phyloP scores from a whole-genome alignment of 768 basidiomycete species.

The Russula lepida region DNA sequence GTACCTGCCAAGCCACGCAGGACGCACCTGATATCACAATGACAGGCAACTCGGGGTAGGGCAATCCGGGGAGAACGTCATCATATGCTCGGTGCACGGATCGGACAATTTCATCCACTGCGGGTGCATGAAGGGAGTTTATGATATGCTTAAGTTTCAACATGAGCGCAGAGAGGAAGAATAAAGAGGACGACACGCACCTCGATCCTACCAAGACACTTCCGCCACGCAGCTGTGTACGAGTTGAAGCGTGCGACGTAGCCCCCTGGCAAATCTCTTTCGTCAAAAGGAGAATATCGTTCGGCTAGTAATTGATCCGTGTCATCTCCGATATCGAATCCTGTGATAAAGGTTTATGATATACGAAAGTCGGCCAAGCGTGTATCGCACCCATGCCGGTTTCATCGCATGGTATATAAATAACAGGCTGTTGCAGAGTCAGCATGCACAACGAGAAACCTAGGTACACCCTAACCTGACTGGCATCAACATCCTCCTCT shows the following conservation, averaged over 20 bases:
- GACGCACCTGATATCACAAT: conserved; percentile 17
- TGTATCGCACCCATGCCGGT: not conserved
- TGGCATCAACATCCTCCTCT: conserved; percentile 15
- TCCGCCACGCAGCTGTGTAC: conserved; percentile 18
- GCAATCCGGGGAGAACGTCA: conserved; percentile 18
- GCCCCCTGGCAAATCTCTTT: conserved; percentile 17
- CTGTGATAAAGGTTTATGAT: not conserved
- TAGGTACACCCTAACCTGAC: conserved; percentile 6
- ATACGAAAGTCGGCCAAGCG: not conserved
- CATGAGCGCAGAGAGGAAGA: not conserved
- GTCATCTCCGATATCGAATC: not conserved
- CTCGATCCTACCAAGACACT: conserved; percentile 17
- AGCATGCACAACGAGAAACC: not conserved
- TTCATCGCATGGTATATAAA: conserved; percentile 18
- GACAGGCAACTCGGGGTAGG: conserved; percentile 20
- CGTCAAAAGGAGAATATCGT: conserved; percentile 12
- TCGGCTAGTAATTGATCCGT: not conserved
- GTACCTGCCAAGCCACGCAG: not conserved
- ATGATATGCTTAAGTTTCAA: conserved; percentile 14
- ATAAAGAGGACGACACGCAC: conserved; percentile 1
- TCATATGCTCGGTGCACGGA: conserved; percentile 20
- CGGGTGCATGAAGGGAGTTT: conserved; percentile 10
- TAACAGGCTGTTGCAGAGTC: conserved; percentile 6
- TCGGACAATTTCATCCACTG: conserved; percentile 14
- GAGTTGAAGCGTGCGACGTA: conserved; percentile 12